Percentiles rank a stretch among this genome's conserved stretches.
phyloP scores from a whole-genome alignment of 1,284 basidiomycete genomes.

The Coniferiporia weirii region DNA sequence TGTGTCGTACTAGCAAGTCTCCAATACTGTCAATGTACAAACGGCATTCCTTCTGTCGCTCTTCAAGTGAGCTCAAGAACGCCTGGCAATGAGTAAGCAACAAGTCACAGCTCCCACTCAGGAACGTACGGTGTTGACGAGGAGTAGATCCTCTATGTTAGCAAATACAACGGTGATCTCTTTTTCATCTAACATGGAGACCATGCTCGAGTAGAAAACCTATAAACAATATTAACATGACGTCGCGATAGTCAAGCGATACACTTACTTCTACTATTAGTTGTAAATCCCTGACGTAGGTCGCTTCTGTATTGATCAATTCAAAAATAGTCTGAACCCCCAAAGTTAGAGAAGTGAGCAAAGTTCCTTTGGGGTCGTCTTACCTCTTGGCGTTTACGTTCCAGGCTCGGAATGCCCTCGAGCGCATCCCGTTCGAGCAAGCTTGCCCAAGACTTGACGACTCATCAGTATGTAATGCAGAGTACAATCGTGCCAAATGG shows the following conservation, averaged over 20 bases:
- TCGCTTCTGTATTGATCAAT: conserved; percentile 81
- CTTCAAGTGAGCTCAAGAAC: conserved; percentile 83
- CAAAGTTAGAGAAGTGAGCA: background rate
- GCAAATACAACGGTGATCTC: conserved; percentile 84
- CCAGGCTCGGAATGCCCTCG: conserved; percentile 67
- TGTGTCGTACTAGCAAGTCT: conserved; percentile 74
- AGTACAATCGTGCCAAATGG: conserved; percentile 18
- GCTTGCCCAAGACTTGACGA: conserved; percentile 80
- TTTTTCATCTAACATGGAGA: conserved; percentile 71
- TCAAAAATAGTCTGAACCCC: conserved; percentile 74
- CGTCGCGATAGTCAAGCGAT: background rate
- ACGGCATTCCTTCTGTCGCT: conserved; percentile 85
- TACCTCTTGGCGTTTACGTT: conserved; percentile 86
- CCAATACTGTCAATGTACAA: conserved; percentile 86
- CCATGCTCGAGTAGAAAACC: conserved; percentile 80
- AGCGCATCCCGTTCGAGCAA: conserved; percentile 80
- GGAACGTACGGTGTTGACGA: conserved; percentile 72
- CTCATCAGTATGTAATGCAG: conserved; percentile 4
- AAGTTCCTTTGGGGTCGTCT: conserved; percentile 15
- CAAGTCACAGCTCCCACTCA: conserved; percentile 10
- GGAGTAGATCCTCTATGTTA: conserved; percentile 86
- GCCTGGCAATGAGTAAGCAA: conserved; percentile 37
- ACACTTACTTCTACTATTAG: conserved; percentile 75
- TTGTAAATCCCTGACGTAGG: conserved; percentile 87
- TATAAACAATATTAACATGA: conserved; percentile 22